Conservation (phyloP, 768 basidiomycete genomes). For the Leccinellum albellum region DNA sequence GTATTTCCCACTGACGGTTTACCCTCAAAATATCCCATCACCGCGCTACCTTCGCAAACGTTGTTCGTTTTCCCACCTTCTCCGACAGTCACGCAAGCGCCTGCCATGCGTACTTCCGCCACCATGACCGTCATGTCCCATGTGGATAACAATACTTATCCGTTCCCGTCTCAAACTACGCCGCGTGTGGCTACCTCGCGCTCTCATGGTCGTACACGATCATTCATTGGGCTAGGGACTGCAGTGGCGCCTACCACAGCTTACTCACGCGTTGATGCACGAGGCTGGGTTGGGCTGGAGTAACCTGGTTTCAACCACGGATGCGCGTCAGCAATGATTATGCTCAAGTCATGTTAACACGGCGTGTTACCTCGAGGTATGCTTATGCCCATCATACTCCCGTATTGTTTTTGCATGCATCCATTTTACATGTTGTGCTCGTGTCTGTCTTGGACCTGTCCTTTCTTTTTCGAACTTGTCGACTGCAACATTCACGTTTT, state of each 20-base stretch:
- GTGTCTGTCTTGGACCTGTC: constrained; percentile 24
- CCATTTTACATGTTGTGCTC: constrained; percentile 22
- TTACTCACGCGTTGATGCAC: constrained; percentile 78
- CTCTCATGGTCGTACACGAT: constrained; percentile 61
- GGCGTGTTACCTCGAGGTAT: constrained; percentile 7
- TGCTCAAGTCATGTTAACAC: constrained; percentile 8
- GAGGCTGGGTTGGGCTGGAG: constrained; percentile 69
- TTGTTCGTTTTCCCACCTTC: constrained; percentile 86
- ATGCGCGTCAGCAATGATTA: constrained; percentile 4
- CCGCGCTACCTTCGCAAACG: constrained; percentile 69
- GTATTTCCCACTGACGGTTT: constrained; percentile 24
- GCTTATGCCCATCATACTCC: constrained; percentile 14
- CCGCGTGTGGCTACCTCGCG: constrained; percentile 70
- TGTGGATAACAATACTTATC: constrained; percentile 38
- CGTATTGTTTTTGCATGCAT: constrained; percentile 19
- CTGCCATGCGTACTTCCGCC: constrained; percentile 63
- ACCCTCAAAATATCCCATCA: constrained; percentile 22
- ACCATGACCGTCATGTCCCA: constrained; percentile 79
- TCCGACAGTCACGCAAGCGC: constrained; percentile 44
- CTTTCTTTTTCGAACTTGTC: constrained; percentile 2
- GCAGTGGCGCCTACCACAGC: constrained; percentile 76
- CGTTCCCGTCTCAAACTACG: constrained; percentile 59
- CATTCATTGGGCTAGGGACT: constrained; percentile 67
- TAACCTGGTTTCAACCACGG: constrained; percentile 16
- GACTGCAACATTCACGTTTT: constrained; percentile 23